phyloP scores from a whole-genome alignment of 306 rosid species.

The Vigna hirtella region DNA sequence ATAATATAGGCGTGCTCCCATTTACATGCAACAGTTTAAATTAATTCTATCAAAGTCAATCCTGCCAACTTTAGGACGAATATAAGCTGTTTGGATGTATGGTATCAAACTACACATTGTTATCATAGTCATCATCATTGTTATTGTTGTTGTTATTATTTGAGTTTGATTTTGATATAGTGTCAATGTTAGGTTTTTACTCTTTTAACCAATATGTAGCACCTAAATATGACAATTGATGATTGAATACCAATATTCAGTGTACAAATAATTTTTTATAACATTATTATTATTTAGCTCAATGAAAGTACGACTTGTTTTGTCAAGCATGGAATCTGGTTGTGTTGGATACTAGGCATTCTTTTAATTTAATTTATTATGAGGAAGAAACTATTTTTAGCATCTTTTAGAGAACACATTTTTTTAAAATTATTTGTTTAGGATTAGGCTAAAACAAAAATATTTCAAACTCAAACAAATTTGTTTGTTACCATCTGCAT shows the following conservation, averaged over 20 bases:
- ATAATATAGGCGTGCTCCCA: not conserved
- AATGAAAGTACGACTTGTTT: not conserved
- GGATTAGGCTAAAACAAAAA: not conserved
- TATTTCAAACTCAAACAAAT: not conserved
- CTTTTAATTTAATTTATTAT: not conserved
- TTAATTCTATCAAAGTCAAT: not conserved
- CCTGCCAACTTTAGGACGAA: not conserved
- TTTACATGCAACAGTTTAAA: not conserved
- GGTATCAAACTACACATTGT: too few relatives aligned
- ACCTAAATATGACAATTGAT: too few relatives aligned
- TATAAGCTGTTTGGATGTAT: not conserved
- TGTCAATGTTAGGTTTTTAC: too few relatives aligned
- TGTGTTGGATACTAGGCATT: not conserved
- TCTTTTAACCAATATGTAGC: too few relatives aligned
- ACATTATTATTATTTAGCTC: not conserved
- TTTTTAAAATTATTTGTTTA: not conserved
- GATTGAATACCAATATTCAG: not conserved
- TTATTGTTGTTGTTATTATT: too few relatives aligned
- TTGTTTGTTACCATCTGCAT: slow-evolving; percentile 15
- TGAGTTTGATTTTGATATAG: too few relatives aligned
- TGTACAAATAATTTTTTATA: not conserved
- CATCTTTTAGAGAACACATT: not conserved
- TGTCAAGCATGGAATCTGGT: not conserved
- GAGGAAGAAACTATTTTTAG: not conserved
- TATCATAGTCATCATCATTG: too few relatives aligned